phyloP scores from a whole-genome alignment of 805 yeast genomes.

The Maudiozyma barnettii region DNA sequence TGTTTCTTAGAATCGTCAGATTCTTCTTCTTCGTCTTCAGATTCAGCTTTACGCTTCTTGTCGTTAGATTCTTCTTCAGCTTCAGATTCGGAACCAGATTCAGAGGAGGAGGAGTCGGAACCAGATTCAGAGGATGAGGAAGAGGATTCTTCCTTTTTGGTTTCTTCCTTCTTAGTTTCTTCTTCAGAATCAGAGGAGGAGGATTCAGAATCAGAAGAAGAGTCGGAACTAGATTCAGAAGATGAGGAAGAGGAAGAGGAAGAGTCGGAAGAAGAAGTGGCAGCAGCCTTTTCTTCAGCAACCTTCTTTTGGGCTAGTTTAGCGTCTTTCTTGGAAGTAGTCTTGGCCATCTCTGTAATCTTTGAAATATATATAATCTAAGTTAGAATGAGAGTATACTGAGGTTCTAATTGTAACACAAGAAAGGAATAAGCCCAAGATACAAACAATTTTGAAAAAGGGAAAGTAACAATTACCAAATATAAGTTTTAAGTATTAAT shows the following conservation, averaged over 20 bases:
- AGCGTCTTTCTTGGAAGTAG: slow-evolving; percentile 23
- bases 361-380: no score
- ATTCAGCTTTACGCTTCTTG: slow-evolving; percentile 29
- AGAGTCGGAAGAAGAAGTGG: slow-evolving; percentile 5
- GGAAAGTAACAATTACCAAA: no score
- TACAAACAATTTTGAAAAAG: no score
- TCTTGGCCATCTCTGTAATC: slow-evolving; percentile 15
- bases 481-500: no score
- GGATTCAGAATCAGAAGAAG: slow-evolving; percentile 8
- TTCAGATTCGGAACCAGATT: slow-evolving; percentile 8
- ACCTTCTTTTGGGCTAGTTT: slow-evolving; percentile 17
- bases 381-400: no score
- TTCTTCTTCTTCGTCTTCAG: slow-evolving; percentile 29
- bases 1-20: slow-evolving; percentile 41
- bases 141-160: slow-evolving; percentile 30
- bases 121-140: slow-evolving; percentile 23
- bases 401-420: no score
- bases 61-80: slow-evolving; percentile 26
- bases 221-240: slow-evolving; percentile 6
- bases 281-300: slow-evolving; percentile 18
- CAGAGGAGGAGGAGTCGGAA: slow-evolving; percentile 3
- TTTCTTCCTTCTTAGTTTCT: slow-evolving; percentile 25
- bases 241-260: slow-evolving; percentile 15
- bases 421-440: no score
- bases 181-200: slow-evolving; percentile 16